Evolutionary conservation across 345 rosid genomes (phyloP), one percentile per base, ranked within the genome.

Genomic region (Citrus maxima): DNA sequence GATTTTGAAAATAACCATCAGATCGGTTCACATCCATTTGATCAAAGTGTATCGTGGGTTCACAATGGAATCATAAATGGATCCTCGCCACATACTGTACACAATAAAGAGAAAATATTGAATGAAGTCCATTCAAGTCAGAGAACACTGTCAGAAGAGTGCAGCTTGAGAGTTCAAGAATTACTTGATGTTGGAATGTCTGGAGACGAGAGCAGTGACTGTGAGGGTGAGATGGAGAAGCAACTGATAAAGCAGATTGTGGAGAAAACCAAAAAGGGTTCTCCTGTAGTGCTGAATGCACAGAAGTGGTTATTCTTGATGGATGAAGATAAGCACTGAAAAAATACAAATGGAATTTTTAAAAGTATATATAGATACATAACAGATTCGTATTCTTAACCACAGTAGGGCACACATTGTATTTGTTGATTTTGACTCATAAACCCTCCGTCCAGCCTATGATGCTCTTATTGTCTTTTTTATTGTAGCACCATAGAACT

Each of bases 191-290:
- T 80, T 65, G 82, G 80, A 22, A 72, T 73, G 14, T 86, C 82
- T 25, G 93, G 87, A 67, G 89, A 88, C 28, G 90, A 90, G 72
- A 77, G 76, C 68, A 88, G 92, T 14, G 87, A 88, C 62, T 80
- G 76, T 24, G 90, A 87, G 68, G 92, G 79, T 72, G 96, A 91
- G 78, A 82, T 86, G 82, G 93, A 89, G 89, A 88, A 86, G 86
- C 86, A 82, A 69, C 74, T 95, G 81, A 95, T 95, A 73, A 85
- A 90, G 82, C 96, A 92, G 81, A 90, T 93, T 80, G 91, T 93
- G 70, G 97, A 95, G 88, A 89, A 89, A 84, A 89, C 91, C 72
- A 95, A 86, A 87, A 89, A 86, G 87, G 96, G 96, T 27, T 88
- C 93, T 68, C 95, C 96, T 16, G 92, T 74, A 35, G 82, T 93